Conservation (phyloP, 306 rosid genomes). For the Begonia masoniana region DNA sequence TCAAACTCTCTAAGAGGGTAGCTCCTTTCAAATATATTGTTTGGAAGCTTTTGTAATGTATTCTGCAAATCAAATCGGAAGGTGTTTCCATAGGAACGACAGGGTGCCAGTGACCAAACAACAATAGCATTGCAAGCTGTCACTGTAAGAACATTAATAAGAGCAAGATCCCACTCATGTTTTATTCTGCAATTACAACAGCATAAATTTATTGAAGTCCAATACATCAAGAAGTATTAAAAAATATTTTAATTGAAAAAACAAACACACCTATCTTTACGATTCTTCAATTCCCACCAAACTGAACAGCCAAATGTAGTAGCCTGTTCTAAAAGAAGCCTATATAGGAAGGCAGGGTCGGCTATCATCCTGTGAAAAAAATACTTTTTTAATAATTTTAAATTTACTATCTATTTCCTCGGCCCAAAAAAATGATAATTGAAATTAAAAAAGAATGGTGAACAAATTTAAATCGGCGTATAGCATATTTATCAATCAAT, state of each 20-base stretch:
- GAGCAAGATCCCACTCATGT: conserved; percentile 98
- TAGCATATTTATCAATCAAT: too few relatives aligned
- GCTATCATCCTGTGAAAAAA: conserved; percentile 78
- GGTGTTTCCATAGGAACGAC: conserved; percentile 92
- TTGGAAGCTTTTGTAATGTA: conserved; percentile 96
- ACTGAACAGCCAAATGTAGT: conserved; percentile 71
- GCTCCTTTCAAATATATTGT: conserved; percentile 90
- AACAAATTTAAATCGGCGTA: too few relatives aligned
- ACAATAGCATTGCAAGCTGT: conserved; percentile 92
- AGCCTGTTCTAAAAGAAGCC: conserved; percentile 72
- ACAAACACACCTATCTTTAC: conserved; percentile 63
- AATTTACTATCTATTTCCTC: too few relatives aligned
- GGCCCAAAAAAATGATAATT: too few relatives aligned
- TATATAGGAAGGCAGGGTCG: conserved; percentile 85
- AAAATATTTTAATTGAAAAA: conserved; percentile 9
- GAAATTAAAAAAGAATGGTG: too few relatives aligned
- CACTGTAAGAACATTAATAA: conserved; percentile 80
- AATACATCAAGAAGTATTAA: conserved; percentile 10
- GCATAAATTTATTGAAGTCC: conserved; percentile 9
- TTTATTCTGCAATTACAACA: conserved; percentile 53
- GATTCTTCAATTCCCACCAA: conserved; percentile 91
- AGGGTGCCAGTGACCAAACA: conserved; percentile 99
- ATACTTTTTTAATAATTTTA: not conserved
- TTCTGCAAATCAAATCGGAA: conserved; percentile 89
- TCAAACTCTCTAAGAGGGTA: conserved; percentile 91